These are phyloP conservation scores for Uronychia setigera DNA, from an alignment of 73 alveolate genomes.

Conservation along the genomic window DNA sequence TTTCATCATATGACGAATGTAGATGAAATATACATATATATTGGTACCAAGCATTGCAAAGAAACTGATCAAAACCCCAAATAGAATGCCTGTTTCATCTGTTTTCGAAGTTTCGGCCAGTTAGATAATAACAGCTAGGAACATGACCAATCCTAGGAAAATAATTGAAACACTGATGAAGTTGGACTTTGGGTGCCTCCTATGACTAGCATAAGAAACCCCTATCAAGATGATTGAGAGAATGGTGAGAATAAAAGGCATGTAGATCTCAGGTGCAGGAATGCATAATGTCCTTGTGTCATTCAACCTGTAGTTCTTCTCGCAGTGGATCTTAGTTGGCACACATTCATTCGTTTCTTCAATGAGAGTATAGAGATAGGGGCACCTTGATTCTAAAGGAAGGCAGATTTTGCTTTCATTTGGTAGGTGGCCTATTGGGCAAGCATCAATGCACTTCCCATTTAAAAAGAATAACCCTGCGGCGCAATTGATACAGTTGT, in stretches of 20 bases:
- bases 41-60: not conserved
- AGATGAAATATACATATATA: not conserved
- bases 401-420: conserved; percentile 30
- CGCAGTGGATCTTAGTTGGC: conserved; percentile 35
- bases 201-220: conserved; percentile 8
- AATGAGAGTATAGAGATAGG: conserved; percentile 48
- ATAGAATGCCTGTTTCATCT: not conserved
- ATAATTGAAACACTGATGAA: conserved; percentile 2
- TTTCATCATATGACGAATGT: no score
- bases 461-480: conserved; percentile 24
- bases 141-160: conserved; percentile 10
- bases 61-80: not conserved
- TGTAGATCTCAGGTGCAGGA: conserved; percentile 49
- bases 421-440: conserved; percentile 51
- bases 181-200: conserved; percentile 25
- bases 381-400: conserved; percentile 43
- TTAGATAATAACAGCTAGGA: not conserved
- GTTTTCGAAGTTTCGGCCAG: not conserved
- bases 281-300: conserved; percentile 43
- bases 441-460: conserved; percentile 31
- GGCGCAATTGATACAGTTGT: conserved; percentile 35
- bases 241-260: conserved; percentile 48
- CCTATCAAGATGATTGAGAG: not conserved
- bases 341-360: conserved; percentile 43
- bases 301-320: conserved; percentile 33